Base-by-base conservation (phyloP, 2,329 filamentous ascomycete species). In the Arthrobotrys megalospora region DNA sequence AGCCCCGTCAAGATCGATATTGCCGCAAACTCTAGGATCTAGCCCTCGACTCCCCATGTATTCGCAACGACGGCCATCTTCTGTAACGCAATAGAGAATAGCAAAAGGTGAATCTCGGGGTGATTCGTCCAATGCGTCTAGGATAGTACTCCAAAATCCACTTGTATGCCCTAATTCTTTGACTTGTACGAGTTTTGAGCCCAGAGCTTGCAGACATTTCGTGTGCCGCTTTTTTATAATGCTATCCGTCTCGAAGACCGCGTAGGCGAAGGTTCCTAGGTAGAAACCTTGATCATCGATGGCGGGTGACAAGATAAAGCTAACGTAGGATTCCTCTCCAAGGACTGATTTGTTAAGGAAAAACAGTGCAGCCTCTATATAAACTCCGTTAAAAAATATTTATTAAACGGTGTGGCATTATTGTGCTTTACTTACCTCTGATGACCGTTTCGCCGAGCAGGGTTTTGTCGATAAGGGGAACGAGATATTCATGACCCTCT, bases 271-370 rank as follows among this genome's bases (percentile, higher is more conserved):
- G 1, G 81, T 76, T 5, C 80, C 81, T 1, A 78, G 79, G 4
- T 78, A 77, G 41, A 52, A 68, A 8, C 80, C 80, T 19, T 79
- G 48, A 16, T 77, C 73, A 12, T 79, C 79, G 28, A 80, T 52
- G 2, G 81, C 78, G n/a, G 81, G 77, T 10, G 68, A 80, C n/a
- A 82, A 62, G 2, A 80, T 77, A 50, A 82, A 81, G 41, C 81
- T 80, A 16, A 81, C 80, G 62, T 82, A 82, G 8, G 76, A 78
- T 43, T 82, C 81, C 41, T 77, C 70, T 79, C 80, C 50, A 52
- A 28, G 38, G 45, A 79, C 64, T 8, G 73, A 77, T 41, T 71
- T 77, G 28, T 77, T 77, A 0, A 77, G 43, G 45, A 71, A 71
- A 45, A 77, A 77, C 11, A 77, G 43, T 16, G 73, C 73, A 21